phyloP scores from a whole-genome alignment of 305 asterid genomes.

The Fraxinus angustifolia region DNA sequence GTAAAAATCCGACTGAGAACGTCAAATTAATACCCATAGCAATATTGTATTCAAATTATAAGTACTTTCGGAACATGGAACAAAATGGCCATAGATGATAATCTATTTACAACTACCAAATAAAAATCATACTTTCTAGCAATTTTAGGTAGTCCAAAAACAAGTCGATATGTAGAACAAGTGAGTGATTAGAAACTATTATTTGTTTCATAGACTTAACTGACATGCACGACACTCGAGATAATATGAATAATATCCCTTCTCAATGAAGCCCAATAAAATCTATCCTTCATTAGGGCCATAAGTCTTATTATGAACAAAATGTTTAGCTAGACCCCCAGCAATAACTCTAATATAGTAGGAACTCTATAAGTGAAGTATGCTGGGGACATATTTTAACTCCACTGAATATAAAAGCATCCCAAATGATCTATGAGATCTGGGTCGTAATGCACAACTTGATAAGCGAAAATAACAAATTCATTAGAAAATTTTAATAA shows the following conservation, averaged over 20 bases:
- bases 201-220: neutral
- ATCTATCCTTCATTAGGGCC: neutral
- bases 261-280: neutral
- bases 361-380: neutral
- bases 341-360: neutral
- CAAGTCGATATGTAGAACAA: neutral
- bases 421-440: neutral
- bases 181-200: neutral
- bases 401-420: neutral
- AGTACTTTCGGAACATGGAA: neutral
- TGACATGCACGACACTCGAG: neutral
- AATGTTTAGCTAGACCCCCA: neutral
- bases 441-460: neutral
- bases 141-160: neutral
- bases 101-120: neutral
- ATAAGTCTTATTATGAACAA: neutral
- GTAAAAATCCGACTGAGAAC: neutral
- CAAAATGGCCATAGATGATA: neutral
- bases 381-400: neutral
- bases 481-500: constrained; percentile 3
- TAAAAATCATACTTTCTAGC: neutral
- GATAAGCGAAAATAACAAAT: constrained; percentile 12
- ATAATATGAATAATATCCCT: neutral
- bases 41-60: neutral
- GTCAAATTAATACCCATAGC: neutral